Base-by-base conservation (phyloP, 2,329 filamentous ascomycete species). In the Erysiphe pulchra region DNA sequence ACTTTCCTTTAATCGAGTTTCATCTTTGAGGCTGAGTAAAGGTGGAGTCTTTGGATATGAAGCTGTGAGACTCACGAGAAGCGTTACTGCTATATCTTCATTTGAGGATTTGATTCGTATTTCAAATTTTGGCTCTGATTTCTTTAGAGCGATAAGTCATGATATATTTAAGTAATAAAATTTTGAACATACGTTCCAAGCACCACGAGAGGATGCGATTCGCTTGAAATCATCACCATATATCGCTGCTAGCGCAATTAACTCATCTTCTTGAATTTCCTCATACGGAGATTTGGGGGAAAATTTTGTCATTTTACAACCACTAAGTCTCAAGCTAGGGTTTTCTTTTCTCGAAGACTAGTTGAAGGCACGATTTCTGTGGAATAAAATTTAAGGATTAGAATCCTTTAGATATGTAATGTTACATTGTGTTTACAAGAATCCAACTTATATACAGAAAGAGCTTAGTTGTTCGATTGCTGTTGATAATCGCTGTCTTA, bases 21-120 rank as follows among this genome's bases (percentile, higher is more conserved):
- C 63, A 46, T 75, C 67, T 51, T 80, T 77, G 40, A 92, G 57
- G 4, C 70, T 74, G 13, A 93, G 62, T 11, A 83, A 64, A 1
- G 86, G 86, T 1, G 75, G 65, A 1, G 84, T 80, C 57, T 83
- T 92, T 4, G 87, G 90, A 59, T 95, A 95, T 0, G 86, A 92
- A 7, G 85, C 80, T 9, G 84, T 90, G 52, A 95, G 66, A 47
- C 81, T 77, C 45, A 92, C 83, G 42, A 73, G 69, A n/a, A 95
- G 63, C 1, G 73, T 75, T 36, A 85, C 67, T 24, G 69, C 69
- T 49, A 84, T 71, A 43, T 85, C 77, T 34, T 75, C 69, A 55
- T 90, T 79, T 0, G 75, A 77, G 4, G 75, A 75, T 10, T 74
- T 83, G 50, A 95, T 68, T 45, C 70, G 73, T 45, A 95, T 75